These are phyloP conservation scores for Penicillium taxi DNA, from an alignment of 495 filamentous ascomycete genomes.

Conservation along the genomic window DNA sequence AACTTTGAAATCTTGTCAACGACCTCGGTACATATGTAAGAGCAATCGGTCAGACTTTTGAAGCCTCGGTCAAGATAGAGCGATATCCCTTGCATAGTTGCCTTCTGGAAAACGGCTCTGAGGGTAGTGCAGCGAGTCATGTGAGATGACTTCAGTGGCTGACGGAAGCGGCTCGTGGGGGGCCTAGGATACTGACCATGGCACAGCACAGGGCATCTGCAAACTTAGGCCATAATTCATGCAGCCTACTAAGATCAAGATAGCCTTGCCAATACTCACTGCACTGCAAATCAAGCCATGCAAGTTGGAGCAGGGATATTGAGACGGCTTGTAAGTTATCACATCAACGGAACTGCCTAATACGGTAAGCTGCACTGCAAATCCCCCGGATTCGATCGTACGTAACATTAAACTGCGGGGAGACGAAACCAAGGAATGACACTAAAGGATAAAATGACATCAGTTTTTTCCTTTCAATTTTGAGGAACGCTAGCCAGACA, in stretches of 20 bases:
- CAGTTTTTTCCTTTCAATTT: neutral
- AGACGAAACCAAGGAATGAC: conserved; percentile 3
- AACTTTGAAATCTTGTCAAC: too few species aligned
- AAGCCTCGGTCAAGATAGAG: too few species aligned
- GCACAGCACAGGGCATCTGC: neutral
- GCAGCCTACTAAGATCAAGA: conserved; percentile 7
- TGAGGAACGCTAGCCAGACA: neutral
- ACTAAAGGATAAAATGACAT: neutral
- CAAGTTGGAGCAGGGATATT: neutral
- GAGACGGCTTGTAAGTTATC: neutral
- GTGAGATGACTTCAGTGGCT: conserved; percentile 17
- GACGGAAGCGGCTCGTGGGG: conserved; percentile 16
- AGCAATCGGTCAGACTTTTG: too few species aligned
- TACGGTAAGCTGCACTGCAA: conserved; percentile 8
- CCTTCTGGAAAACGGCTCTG: too few species aligned
- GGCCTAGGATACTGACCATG: conserved; percentile 3
- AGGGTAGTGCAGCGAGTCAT: neutral
- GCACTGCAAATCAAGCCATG: neutral
- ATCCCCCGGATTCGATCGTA: conserved; percentile 18
- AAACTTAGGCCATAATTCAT: neutral
- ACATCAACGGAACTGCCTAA: conserved; percentile 19
- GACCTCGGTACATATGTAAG: too few species aligned
- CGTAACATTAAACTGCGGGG: conserved; percentile 9
- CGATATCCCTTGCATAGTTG: too few species aligned
- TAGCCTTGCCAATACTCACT: neutral